Base-by-base conservation (phyloP, 441 rosid species). In the Melastoma candidum region DNA sequence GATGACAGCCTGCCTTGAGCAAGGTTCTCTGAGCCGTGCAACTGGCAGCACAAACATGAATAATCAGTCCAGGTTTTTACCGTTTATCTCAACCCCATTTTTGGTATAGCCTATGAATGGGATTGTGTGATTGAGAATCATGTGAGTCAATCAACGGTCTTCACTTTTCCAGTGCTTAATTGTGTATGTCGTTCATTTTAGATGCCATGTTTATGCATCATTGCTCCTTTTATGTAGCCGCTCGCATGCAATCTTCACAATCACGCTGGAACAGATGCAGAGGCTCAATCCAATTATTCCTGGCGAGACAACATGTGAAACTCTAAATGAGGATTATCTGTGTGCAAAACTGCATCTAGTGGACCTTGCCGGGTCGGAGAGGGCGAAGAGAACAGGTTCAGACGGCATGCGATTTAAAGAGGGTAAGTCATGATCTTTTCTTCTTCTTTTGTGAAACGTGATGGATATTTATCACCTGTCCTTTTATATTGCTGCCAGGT, bases 31-130 rank as follows among this genome's bases (percentile, higher is more conserved):
- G 53, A 83, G 85, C 70, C 77, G 99, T 61, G 99, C 99, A 63
- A 94, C 99, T 0, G 99, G 94, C 43, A 87, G 99, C 62, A 94
- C 99, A 56, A 94, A 94, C 71, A 94, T 90, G 99, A 94, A 94
- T 74, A 87, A 83, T 63, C 95, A 85, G 64, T 94, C 99, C 14
- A 94, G 99, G 99, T 85, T 58, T 57, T 55, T 43, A 3, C 12
- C 22, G 2, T 36, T 6, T 13, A 17, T 32, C 24, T 13, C 52
- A 44, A 50, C 50, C 43, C 24, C 12, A 56, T 32, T 54, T 12
- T 1, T 39, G 26, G 48, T 6, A 36, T n/a, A 57, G 41, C 27
- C 45, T 39, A 13, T 52, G 26, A 14, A 52, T 52, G 46, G 1
- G 41, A 36, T 36, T 9, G 6, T 36, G 8, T 17, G 22, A 17